A percentile compares a stretch with the other conserved stretches of the same genome.
Evolutionary conservation across 306 rosid species (phyloP).

Genomic region (Cucurbita maxima): DNA sequence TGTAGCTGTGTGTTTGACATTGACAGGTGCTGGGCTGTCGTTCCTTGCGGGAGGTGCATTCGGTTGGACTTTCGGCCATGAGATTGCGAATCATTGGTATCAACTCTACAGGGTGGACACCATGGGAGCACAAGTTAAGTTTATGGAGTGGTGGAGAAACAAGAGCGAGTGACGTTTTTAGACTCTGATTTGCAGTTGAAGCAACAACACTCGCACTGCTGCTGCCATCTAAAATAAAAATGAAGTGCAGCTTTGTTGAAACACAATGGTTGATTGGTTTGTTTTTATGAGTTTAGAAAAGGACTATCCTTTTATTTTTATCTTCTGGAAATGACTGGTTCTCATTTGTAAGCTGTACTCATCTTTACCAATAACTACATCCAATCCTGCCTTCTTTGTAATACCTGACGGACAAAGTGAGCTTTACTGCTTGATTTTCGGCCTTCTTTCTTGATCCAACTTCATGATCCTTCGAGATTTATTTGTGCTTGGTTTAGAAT

Average conservation of each 20-base stretch:
- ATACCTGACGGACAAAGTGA: too few relatives aligned
- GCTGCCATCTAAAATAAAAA: conserved; percentile 18
- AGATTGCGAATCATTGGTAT: conserved; percentile 52
- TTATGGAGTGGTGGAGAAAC: conserved; percentile 71
- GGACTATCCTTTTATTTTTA: background rate
- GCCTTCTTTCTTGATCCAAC: too few relatives aligned
- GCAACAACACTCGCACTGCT: background rate
- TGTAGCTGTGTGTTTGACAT: conserved; percentile 11
- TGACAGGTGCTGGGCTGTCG: conserved; percentile 62
- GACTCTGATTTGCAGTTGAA: conserved; percentile 10
- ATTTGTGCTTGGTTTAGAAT: too few relatives aligned
- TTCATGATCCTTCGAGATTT: too few relatives aligned
- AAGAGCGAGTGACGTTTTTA: conserved; percentile 32
- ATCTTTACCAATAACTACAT: background rate
- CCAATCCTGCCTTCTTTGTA: background rate
- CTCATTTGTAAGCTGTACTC: background rate
- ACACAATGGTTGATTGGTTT: conserved; percentile 18
- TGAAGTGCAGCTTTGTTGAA: conserved; percentile 13
- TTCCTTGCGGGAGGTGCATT: conserved; percentile 63
- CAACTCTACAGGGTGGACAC: conserved; percentile 84
- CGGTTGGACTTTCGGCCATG: conserved; percentile 57
- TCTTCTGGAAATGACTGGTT: background rate
- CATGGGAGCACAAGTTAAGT: conserved; percentile 53
- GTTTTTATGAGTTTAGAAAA: background rate
- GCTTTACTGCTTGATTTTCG: too few relatives aligned